phyloP scores from a whole-genome alignment of 2,329 filamentous ascomycete genomes.

The Fusarium cyanostomum region DNA sequence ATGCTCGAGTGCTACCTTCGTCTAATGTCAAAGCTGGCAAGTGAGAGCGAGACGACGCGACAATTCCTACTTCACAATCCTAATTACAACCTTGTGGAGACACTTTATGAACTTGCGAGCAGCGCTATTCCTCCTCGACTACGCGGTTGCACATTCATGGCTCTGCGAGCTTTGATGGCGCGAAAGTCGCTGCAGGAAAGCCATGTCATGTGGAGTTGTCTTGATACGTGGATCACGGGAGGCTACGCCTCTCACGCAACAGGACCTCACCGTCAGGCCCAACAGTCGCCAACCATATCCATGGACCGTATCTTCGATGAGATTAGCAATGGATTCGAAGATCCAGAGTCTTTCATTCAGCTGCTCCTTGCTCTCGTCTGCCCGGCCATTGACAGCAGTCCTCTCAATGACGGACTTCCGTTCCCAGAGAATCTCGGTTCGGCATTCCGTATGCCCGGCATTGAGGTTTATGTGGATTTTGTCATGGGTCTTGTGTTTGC shows the following conservation, averaged over 20 bases:
- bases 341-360: constrained; percentile 83
- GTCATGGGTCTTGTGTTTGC: constrained; percentile 82
- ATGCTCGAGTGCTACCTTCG: constrained; percentile 96
- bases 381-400: constrained; percentile 68
- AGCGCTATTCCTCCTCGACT: constrained; percentile 80
- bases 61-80: constrained; percentile 75
- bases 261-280: constrained; percentile 46
- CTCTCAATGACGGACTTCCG: constrained; percentile 78
- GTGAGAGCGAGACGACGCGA: constrained; percentile 76
- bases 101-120: constrained; percentile 81
- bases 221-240: constrained; percentile 83
- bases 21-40: constrained; percentile 82
- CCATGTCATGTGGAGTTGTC: constrained; percentile 78
- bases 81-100: constrained; percentile 74
- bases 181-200: constrained; percentile 75
- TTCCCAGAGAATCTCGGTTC: constrained; percentile 89
- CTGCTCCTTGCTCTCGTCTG: constrained; percentile 77
- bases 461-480: constrained; percentile 94
- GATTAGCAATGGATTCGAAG: constrained; percentile 82
- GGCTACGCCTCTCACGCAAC: constrained; percentile 55
- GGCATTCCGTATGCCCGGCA: constrained; percentile 78
- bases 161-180: constrained; percentile 78
- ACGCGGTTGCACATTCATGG: constrained; percentile 83
- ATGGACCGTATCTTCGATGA: constrained; percentile 77
- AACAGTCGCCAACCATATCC: constrained; percentile 50